Evolutionary conservation across 495 filamentous ascomycete genomes (phyloP).

Genomic region (Penicillium atrosanguineum): DNA sequence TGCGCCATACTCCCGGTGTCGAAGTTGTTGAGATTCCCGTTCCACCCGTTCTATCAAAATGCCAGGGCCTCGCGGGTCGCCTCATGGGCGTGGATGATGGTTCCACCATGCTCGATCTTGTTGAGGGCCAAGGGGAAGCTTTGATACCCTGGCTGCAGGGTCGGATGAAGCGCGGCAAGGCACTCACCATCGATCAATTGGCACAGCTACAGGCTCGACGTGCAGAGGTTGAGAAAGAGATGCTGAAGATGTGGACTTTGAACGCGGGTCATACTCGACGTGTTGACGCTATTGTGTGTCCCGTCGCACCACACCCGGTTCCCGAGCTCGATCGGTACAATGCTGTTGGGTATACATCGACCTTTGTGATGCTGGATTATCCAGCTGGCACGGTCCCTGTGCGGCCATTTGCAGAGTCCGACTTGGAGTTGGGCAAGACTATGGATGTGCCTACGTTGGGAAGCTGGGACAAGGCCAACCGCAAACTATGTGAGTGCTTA

Average conservation of each 20-base stretch:
- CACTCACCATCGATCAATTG: slow-evolving; percentile 42
- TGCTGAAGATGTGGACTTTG: slow-evolving; percentile 54
- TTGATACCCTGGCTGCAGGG: slow-evolving; percentile 57
- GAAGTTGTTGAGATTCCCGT: slow-evolving; percentile 54
- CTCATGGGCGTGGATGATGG: slow-evolving; percentile 58
- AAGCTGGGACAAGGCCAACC: slow-evolving; percentile 62
- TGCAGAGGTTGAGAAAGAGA: slow-evolving; percentile 48
- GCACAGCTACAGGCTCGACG: slow-evolving; percentile 50
- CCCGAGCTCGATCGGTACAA: slow-evolving; percentile 63
- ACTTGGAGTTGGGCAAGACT: slow-evolving; percentile 48
- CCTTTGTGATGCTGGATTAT: slow-evolving; percentile 60
- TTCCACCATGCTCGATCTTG: slow-evolving; percentile 49
- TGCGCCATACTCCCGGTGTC: slow-evolving; percentile 44
- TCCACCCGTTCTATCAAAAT: slow-evolving; percentile 45
- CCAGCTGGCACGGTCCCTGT: slow-evolving; percentile 59
- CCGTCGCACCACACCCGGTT: slow-evolving; percentile 60
- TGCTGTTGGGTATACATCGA: slow-evolving; percentile 58
- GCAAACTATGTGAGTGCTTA: slow-evolving; percentile 54
- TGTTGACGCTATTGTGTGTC: slow-evolving; percentile 56
- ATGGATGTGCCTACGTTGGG: slow-evolving; percentile 41
- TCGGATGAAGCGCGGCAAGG: slow-evolving; percentile 42
- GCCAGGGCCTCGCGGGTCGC: slow-evolving; percentile 53
- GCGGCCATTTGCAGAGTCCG: slow-evolving; percentile 42
- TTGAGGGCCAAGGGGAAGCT: slow-evolving; percentile 53
- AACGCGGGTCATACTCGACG: slow-evolving; percentile 21